Percentiles rank a stretch among this genome's conserved stretches.
phyloP scores from a whole-genome alignment of 371 early-diverging fungal genomes.

The Mortierella polycephala region DNA sequence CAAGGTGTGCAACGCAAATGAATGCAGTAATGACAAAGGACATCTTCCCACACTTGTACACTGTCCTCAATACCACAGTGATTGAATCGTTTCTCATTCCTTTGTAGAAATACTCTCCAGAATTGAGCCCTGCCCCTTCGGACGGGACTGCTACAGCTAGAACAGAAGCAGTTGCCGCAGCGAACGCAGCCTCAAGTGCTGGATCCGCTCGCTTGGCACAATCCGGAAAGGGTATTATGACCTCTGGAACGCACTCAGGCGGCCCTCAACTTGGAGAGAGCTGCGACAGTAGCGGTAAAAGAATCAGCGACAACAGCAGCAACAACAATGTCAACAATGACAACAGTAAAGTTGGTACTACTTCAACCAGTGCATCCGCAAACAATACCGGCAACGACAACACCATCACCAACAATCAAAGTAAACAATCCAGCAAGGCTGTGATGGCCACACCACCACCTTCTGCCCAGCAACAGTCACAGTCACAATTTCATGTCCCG shows the following conservation, averaged over 20 bases:
- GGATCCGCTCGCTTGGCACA: neutral
- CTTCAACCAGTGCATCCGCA: neutral
- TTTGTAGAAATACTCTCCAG: conserved; percentile 50
- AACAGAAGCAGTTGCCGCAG: neutral
- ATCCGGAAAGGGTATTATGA: too few relatives aligned
- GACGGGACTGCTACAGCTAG: conserved; percentile 13
- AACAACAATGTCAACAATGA: conserved; percentile 4
- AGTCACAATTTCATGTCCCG: neutral
- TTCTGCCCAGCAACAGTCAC: neutral
- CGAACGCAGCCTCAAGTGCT: neutral
- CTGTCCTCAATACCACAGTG: neutral
- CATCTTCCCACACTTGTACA: neutral
- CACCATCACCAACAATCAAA: neutral
- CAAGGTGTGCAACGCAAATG: neutral
- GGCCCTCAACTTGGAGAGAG: too few relatives aligned
- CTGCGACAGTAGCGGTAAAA: too few relatives aligned
- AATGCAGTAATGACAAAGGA: too few relatives aligned
- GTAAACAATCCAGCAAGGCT: neutral
- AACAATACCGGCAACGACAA: too few relatives aligned
- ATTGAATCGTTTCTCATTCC: neutral
- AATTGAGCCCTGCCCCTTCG: conserved; percentile 36
- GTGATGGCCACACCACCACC: neutral
- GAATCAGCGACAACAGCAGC: neutral
- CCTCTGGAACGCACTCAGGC: too few relatives aligned
- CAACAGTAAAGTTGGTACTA: neutral